Evolutionary conservation across 306 rosid genomes (phyloP).

Genomic region (Cyamopsis tetragonoloba): DNA sequence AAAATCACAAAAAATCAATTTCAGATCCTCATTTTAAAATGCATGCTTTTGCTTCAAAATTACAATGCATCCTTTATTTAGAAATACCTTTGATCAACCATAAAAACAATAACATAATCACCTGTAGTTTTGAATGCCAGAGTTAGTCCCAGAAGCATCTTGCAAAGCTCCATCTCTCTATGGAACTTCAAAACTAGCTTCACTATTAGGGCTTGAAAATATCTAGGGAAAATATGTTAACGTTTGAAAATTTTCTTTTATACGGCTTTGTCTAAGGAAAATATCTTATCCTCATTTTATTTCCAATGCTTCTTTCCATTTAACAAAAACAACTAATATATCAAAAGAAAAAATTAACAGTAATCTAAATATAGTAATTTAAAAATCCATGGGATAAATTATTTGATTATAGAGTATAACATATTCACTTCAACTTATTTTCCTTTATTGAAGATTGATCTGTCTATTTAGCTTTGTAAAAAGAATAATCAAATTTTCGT

Average conservation of each 20-base stretch:
- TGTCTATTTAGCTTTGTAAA: background rate
- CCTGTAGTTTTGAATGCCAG: slow-evolving; percentile 41
- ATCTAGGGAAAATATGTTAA: background rate
- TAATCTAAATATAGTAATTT: background rate
- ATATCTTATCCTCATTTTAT: background rate
- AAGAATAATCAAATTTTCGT: background rate
- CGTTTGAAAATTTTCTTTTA: background rate
- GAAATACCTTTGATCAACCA: background rate
- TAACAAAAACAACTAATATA: background rate
- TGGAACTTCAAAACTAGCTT: slow-evolving; percentile 21
- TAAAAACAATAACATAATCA: slow-evolving; percentile 6
- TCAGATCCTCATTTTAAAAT: too few species aligned
- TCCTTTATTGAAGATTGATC: background rate
- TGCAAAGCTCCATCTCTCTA: slow-evolving; percentile 30
- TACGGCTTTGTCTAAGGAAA: background rate
- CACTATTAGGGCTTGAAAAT: background rate
- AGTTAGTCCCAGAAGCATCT: slow-evolving; percentile 19
- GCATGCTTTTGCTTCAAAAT: too few species aligned
- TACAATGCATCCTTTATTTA: too few species aligned
- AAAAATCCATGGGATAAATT: background rate
- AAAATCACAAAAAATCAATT: too few species aligned
- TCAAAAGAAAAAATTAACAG: background rate
- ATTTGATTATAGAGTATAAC: background rate
- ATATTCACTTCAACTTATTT: background rate
- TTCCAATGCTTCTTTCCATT: background rate